phyloP scores from a whole-genome alignment of 768 basidiomycete genomes.

The Collybiopsis confluens region DNA sequence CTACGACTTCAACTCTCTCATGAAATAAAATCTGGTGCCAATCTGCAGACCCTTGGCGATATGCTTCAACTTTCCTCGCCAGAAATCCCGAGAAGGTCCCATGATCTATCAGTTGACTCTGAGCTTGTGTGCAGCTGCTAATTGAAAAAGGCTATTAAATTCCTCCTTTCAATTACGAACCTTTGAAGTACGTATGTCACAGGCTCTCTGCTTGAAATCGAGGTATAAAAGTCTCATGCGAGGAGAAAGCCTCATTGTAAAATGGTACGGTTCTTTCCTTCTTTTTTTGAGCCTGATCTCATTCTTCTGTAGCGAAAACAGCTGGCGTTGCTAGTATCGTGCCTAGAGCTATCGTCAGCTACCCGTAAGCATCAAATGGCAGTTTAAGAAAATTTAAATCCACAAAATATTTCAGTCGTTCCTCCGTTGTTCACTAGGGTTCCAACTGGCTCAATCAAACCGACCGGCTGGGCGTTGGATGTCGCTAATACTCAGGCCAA shows the following conservation, averaged over 20 bases:
- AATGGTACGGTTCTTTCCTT: background rate
- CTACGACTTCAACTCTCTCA: too few species aligned
- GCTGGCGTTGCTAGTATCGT: background rate
- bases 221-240: background rate
- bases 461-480: constrained; percentile 34
- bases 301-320: background rate
- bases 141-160: background rate
- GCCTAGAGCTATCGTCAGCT: background rate
- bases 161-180: background rate
- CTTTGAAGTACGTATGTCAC: background rate
- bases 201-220: background rate
- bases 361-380: background rate
- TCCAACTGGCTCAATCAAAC: constrained; percentile 33
- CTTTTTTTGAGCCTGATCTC: background rate
- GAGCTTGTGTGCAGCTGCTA: background rate
- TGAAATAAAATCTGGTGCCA: too few species aligned
- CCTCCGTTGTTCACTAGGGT: constrained; percentile 26
- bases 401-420: constrained; percentile 20
- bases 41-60: too few species aligned
- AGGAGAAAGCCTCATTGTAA: background rate
- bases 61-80: too few species aligned
- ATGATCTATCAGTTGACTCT: constrained; percentile 7
- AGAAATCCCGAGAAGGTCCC: background rate
- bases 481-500: constrained; percentile 38
- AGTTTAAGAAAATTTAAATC: background rate